Evolutionary conservation across 225 moss, liverwort and hornwort genomes (phyloP).

Genomic region (Physcomitrellopsis africana): DNA sequence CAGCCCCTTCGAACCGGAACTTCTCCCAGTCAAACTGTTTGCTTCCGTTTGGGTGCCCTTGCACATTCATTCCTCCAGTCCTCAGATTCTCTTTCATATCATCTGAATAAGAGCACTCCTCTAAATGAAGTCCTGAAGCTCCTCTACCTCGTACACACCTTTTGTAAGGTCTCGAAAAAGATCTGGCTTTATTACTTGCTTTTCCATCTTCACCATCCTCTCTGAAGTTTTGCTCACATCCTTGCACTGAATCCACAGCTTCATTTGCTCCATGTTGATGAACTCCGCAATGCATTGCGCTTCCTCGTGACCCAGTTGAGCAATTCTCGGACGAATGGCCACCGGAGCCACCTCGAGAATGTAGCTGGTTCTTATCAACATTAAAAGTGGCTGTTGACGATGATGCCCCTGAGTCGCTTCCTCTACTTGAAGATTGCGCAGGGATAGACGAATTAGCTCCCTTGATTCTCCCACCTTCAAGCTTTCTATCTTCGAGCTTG

Average conservation of each 20-base stretch:
- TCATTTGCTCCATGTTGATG: constrained; percentile 22
- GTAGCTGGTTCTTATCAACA: constrained; percentile 21
- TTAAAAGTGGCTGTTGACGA: background rate
- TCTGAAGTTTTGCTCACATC: constrained; percentile 16
- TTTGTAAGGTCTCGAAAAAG: constrained; percentile 23
- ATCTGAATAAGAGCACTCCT: constrained; percentile 33
- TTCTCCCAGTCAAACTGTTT: constrained; percentile 80
- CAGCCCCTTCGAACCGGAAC: constrained; percentile 46
- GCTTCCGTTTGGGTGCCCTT: constrained; percentile 54
- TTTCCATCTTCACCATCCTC: constrained; percentile 30
- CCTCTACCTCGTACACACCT: constrained; percentile 25
- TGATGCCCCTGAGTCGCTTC: constrained; percentile 22
- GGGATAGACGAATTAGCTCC: background rate
- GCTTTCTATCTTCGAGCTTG: constrained; percentile 25
- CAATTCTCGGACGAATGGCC: background rate
- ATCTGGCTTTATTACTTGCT: constrained; percentile 21
- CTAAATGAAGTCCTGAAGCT: constrained; percentile 15
- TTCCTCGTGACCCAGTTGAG: constrained; percentile 16
- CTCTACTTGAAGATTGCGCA: constrained; percentile 32
- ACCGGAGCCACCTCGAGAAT: constrained; percentile 10
- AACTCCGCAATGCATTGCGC: constrained; percentile 5
- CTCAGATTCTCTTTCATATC: constrained; percentile 36
- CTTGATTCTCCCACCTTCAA: constrained; percentile 8
- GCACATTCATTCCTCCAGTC: constrained; percentile 33
- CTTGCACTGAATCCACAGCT: constrained; percentile 9